Evolutionary conservation across 1,139 yeast species (phyloP).

Genomic region (Suhomyces panamericanus): DNA sequence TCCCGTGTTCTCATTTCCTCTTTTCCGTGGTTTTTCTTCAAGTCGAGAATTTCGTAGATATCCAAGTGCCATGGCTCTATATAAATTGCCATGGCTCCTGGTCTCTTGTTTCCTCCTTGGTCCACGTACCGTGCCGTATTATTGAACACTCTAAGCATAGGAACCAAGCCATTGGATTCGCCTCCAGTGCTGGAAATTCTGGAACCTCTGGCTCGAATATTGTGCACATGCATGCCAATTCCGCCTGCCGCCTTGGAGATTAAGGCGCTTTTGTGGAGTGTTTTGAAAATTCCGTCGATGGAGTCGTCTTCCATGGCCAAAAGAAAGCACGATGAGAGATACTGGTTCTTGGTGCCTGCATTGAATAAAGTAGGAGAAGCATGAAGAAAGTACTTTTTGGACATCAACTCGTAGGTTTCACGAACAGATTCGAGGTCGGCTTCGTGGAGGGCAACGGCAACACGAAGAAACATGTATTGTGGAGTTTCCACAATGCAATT

Average conservation of each 20-base stretch:
- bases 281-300: constrained; percentile 85
- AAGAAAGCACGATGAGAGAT: constrained; percentile 86
- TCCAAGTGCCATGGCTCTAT: constrained; percentile 94
- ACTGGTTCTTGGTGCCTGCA: constrained; percentile 86
- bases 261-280: constrained; percentile 81
- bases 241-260: constrained; percentile 93
- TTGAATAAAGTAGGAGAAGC: constrained; percentile 89
- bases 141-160: constrained; percentile 88
- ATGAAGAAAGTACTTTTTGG: constrained; percentile 79
- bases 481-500: constrained; percentile 48
- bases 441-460: constrained; percentile 54
- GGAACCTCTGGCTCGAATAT: constrained; percentile 82
- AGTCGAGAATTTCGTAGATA: constrained; percentile 76
- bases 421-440: constrained; percentile 38
- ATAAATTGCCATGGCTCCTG: constrained; percentile 89
- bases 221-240: constrained; percentile 80
- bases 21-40: constrained; percentile 88
- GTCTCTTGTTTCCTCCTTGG: constrained; percentile 93
- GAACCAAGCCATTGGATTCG: constrained; percentile 83
- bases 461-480: constrained; percentile 51
- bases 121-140: constrained; percentile 92
- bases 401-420: constrained; percentile 67
- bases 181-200: constrained; percentile 90
- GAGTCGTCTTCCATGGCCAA: constrained; percentile 89
- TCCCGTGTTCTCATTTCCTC: constrained; percentile 91